Conservation (phyloP, 1,139 yeast genomes). For the Kurtzmaniella quercitrusa region DNA sequence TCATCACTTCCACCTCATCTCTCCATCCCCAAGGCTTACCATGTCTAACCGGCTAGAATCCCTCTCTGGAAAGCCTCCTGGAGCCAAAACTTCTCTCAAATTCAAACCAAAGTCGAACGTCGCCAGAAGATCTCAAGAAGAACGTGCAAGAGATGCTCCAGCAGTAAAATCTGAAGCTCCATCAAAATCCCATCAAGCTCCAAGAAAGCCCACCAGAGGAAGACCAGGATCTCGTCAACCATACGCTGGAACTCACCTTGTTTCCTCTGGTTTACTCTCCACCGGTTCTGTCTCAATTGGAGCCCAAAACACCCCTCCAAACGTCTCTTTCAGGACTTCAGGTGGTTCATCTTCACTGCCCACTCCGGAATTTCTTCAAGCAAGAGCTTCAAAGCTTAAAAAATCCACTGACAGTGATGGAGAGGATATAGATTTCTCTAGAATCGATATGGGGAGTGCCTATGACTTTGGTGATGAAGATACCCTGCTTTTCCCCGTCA, state of each 20-base stretch:
- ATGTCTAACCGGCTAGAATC: conserved; percentile 47
- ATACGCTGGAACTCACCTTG: conserved; percentile 62
- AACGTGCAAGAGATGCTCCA: conserved; percentile 74
- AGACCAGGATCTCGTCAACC: conserved; percentile 36
- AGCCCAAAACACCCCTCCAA: conserved; percentile 24
- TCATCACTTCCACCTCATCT: not conserved
- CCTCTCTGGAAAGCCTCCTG: conserved; percentile 27
- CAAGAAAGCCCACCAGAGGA: conserved; percentile 12
- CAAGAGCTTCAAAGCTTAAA: conserved; percentile 23
- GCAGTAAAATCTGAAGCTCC: conserved; percentile 28
- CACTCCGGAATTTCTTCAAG: conserved; percentile 38
- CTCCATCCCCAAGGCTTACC: too few species aligned
- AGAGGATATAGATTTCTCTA: conserved; percentile 36
- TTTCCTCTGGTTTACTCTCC: conserved; percentile 68
- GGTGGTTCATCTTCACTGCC: conserved; percentile 22
- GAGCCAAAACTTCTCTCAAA: conserved; percentile 50
- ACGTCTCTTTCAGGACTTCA: conserved; percentile 14
- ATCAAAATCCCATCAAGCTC: conserved; percentile 20
- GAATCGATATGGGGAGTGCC: conserved; percentile 60
- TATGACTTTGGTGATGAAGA: conserved; percentile 48
- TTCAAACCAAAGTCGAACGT: conserved; percentile 76
- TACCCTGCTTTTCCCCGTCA: conserved; percentile 39
- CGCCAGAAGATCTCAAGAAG: conserved; percentile 77
- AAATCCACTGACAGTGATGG: conserved; percentile 10
- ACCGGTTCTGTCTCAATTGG: conserved; percentile 55